Evolutionary conservation across 768 basidiomycete genomes (phyloP).

Genomic region (Epithele typhae): DNA sequence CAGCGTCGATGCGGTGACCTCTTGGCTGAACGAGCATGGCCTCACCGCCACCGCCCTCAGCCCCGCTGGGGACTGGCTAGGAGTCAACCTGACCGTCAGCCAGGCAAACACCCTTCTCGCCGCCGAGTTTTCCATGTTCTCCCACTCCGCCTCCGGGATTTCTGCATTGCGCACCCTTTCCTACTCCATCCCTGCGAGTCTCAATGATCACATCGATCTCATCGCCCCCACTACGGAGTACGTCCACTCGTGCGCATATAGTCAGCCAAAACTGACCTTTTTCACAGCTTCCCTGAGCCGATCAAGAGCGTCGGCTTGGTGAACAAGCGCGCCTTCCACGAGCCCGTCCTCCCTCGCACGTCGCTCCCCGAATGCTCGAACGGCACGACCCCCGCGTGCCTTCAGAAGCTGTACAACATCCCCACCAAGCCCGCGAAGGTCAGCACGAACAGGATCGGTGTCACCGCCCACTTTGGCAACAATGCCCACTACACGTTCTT

Average conservation of each 20-base stretch:
- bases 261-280: neutral
- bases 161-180: conserved; percentile 29
- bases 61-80: conserved; percentile 30
- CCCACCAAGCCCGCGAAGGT: conserved; percentile 14
- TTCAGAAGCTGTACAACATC: conserved; percentile 26
- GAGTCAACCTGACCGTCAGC: conserved; percentile 24
- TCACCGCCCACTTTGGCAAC: conserved; percentile 28
- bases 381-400: conserved; percentile 24
- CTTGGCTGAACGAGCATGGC: conserved; percentile 22
- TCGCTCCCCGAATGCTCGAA: conserved; percentile 17
- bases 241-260: neutral
- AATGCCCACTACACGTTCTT: conserved; percentile 21
- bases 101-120: conserved; percentile 31
- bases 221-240: conserved; percentile 27
- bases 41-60: conserved; percentile 20
- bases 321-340: conserved; percentile 22
- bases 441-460: conserved; percentile 23
- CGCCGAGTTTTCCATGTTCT: conserved; percentile 30
- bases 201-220: conserved; percentile 26
- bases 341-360: conserved; percentile 1
- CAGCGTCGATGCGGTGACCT: conserved; percentile 19
- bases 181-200: conserved; percentile 31
- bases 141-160: conserved; percentile 24
- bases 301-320: neutral
- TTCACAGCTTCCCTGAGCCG: conserved; percentile 5